A percentile compares a stretch with the other conserved stretches of the same genome.
phyloP scores from a whole-genome alignment of 352 stramenopile species.

The Aphanomyces euteiches region DNA sequence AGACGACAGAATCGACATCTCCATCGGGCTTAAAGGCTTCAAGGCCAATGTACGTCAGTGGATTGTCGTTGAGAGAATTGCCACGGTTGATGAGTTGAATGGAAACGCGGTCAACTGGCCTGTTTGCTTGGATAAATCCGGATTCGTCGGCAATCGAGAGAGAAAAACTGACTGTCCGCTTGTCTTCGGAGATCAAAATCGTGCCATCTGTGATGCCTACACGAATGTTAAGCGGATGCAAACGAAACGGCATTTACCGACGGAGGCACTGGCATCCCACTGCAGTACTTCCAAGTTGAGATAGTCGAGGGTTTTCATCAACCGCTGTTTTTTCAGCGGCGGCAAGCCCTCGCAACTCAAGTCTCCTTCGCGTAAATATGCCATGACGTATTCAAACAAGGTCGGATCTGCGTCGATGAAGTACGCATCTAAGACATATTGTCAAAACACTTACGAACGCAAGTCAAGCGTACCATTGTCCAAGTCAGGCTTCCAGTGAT shows the following conservation, averaged over 20 bases:
- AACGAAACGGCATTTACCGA: conserved; percentile 5
- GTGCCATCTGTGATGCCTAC: conserved; percentile 24
- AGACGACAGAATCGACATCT: conserved; percentile 26
- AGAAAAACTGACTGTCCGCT: conserved; percentile 23
- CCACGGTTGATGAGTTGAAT: conserved; percentile 25
- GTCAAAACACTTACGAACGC: neutral
- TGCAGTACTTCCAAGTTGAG: conserved; percentile 26
- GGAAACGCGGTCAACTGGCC: conserved; percentile 25
- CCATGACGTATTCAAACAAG: conserved; percentile 28
- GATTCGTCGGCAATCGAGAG: conserved; percentile 27
- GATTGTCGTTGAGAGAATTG: conserved; percentile 11
- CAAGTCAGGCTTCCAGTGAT: conserved; percentile 20
- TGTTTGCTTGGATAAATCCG: conserved; percentile 28
- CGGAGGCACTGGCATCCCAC: conserved; percentile 20
- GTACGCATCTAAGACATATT: conserved; percentile 23
- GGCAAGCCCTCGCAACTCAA: conserved; percentile 24
- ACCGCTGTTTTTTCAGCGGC: conserved; percentile 24
- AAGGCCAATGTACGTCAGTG: conserved; percentile 27
- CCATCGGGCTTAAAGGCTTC: conserved; percentile 29
- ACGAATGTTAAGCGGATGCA: neutral
- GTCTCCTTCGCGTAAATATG: conserved; percentile 27
- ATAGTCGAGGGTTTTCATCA: conserved; percentile 29
- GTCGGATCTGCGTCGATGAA: conserved; percentile 29
- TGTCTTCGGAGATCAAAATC: conserved; percentile 28
- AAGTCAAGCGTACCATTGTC: conserved; percentile 16